Conservation (phyloP, 2,329 filamentous ascomycete species). For the Diplodia intermedia region DNA sequence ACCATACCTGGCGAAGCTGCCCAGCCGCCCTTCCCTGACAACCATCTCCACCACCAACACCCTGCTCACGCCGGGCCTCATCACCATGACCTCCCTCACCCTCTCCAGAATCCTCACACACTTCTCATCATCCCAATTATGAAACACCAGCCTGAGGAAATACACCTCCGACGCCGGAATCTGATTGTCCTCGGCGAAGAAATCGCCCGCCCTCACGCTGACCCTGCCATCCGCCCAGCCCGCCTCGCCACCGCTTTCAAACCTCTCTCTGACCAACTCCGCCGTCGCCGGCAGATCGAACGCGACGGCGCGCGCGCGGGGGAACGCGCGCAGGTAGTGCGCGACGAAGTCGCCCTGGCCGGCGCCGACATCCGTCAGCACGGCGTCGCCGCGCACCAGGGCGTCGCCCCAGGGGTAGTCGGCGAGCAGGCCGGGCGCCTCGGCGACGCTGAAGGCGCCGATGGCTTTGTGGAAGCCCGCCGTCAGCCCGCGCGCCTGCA, state of each 20-base stretch:
- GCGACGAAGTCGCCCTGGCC: conserved; percentile 12
- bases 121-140: conserved; percentile 9
- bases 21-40: background rate
- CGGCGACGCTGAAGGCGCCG: conserved; percentile 17
- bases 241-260: background rate
- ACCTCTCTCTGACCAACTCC: background rate
- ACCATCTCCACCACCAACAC: conserved; percentile 23
- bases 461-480: conserved; percentile 10
- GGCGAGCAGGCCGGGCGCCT: conserved; percentile 3
- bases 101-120: background rate
- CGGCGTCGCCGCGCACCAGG: too few species aligned
- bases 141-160: conserved; percentile 4
- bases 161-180: background rate
- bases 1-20: background rate
- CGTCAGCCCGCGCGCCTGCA: background rate
- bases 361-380: conserved; percentile 6
- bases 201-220: conserved; percentile 1
- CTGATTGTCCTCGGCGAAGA: conserved; percentile 1
- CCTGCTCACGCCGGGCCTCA: conserved; percentile 1
- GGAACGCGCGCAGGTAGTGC: background rate
- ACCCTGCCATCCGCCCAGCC: background rate
- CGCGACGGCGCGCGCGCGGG: background rate
- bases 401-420: conserved; percentile 12
- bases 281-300: conserved; percentile 14
- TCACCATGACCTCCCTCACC: conserved; percentile 3